These are phyloP conservation scores for Myriosclerotinia curreyana DNA, from an alignment of 2,329 filamentous ascomycete genomes.

Conservation along the genomic window DNA sequence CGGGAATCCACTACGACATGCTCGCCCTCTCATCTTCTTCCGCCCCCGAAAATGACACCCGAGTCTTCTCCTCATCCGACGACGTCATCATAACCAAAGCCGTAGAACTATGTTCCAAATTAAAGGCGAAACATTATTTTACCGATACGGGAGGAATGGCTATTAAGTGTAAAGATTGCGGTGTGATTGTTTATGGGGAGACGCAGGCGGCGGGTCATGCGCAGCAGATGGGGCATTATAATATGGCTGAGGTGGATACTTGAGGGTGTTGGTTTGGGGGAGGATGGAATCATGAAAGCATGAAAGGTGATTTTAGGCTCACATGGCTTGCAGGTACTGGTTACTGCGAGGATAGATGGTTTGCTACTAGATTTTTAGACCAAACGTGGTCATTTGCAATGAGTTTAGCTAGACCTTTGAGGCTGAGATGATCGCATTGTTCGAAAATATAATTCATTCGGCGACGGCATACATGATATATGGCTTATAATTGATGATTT, in stretches of 20 bases:
- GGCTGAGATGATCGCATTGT: background rate
- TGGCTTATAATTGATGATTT: background rate
- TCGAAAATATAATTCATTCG: background rate
- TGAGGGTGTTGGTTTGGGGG: background rate
- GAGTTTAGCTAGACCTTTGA: background rate
- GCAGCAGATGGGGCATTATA: conserved; percentile 55
- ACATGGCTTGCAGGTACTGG: background rate
- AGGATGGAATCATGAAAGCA: background rate
- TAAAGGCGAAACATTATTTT: conserved; percentile 76
- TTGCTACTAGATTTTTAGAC: background rate
- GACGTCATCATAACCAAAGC: conserved; percentile 71
- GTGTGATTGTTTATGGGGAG: conserved; percentile 66
- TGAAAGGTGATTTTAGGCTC: background rate
- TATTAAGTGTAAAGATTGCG: conserved; percentile 73
- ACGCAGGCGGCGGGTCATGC: conserved; percentile 61
- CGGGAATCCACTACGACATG: conserved; percentile 90
- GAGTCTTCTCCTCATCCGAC: conserved; percentile 53
- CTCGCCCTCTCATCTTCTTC: conserved; percentile 68
- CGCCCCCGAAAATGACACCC: conserved; percentile 58
- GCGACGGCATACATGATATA: background rate
- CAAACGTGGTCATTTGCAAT: too few species aligned
- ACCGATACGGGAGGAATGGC: conserved; percentile 82
- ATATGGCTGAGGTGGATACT: conserved; percentile 51
- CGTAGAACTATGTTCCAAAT: conserved; percentile 58
- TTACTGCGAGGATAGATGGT: background rate